Percentiles rank a stretch among this genome's conserved stretches.
These are phyloP conservation scores for Stachybotrys chlorohalonatus DNA, from an alignment of 2,329 filamentous ascomycete species.

Conservation along the genomic window DNA sequence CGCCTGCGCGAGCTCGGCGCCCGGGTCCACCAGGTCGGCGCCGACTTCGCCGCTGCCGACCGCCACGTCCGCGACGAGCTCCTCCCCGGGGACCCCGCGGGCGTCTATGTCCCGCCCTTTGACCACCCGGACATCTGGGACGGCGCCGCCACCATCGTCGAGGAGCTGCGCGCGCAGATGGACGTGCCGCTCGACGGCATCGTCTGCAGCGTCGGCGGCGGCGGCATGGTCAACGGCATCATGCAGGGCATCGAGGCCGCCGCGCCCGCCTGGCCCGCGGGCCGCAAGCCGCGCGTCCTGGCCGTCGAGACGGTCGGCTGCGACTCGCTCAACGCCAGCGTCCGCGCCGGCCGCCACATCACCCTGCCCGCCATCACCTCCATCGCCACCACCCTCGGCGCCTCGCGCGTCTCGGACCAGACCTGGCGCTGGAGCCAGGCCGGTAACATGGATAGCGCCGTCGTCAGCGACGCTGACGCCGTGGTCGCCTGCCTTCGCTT, in stretches of 20 bases:
- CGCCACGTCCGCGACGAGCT: conserved; percentile 51
- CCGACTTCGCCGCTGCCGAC: conserved; percentile 62
- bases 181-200: conserved; percentile 53
- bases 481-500: conserved; percentile 68
- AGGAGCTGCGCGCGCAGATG: conserved; percentile 34
- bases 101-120: conserved; percentile 62
- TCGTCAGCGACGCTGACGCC: conserved; percentile 53
- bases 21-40: conserved; percentile 59
- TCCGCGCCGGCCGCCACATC: conserved; percentile 47
- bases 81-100: conserved; percentile 38
- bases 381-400: conserved; percentile 66
- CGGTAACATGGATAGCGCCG: conserved; percentile 26
- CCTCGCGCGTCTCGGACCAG: conserved; percentile 57
- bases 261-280: conserved; percentile 15
- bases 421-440: conserved; percentile 56
- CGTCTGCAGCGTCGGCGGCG: conserved; percentile 72
- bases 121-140: conserved; percentile 61
- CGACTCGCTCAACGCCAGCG: conserved; percentile 55
- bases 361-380: conserved; percentile 65
- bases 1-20: conserved; percentile 63
- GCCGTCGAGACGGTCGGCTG: conserved; percentile 71
- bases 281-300: conserved; percentile 42
- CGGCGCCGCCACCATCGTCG: conserved; percentile 51
- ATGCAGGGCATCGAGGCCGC: conserved; percentile 55
- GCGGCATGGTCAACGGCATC: conserved; percentile 70